Evolutionary conservation across 208 protist genomes (phyloP), one percentile per base, ranked within the genome.

Genomic region (Acanthamoeba castellanii): DNA sequence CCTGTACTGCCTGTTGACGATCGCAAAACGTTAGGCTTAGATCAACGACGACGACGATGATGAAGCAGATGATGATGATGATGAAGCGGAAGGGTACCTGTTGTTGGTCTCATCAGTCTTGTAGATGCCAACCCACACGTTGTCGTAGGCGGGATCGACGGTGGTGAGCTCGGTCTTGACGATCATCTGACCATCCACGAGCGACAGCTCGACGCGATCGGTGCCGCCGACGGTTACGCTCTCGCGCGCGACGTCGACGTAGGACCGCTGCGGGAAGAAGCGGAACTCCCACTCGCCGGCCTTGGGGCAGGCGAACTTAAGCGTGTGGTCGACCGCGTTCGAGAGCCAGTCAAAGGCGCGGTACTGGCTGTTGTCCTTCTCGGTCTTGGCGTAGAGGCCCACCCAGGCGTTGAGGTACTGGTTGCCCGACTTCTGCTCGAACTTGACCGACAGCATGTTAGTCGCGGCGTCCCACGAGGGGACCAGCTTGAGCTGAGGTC

Each of bases 251-350:
- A 93, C 89, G 52, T 74, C 66, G 42, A 82, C 45, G 34, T 93
- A 93, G 37, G 64, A 81, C 42, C 70, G 14, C 70, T 93, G 66
- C 16, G 89, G 89, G 89, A 93, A 93, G 66, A 82, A 57, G 7
- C 89, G 59, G 64, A 93, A 93, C 89, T 93, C 89, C 89, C 89
- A 93, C n/a, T 81, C 42, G 89, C 89, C 89, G 22, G 89, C 47
- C 68, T 93, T 93, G 45, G 89, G 89, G 66, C 37, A 57, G 32
- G 66, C 16, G 32, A 93, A 93, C 7, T 7, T 20, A 64, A 93
- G 89, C 16, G 68, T 81, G 70, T 93, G 32, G 50, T 93, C 89
- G 50, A 93, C 89, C 7, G 89, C 89, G 34, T 74, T 82, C 16
- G 89, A 64, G 52, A 93, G 27, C 89, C 89, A 93, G 25, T 93